Percentiles rank a stretch among this genome's conserved stretches.
These are phyloP conservation scores for Orobanche coerulescens DNA, from an alignment of 257 asterid genomes.

Conservation along the genomic window DNA sequence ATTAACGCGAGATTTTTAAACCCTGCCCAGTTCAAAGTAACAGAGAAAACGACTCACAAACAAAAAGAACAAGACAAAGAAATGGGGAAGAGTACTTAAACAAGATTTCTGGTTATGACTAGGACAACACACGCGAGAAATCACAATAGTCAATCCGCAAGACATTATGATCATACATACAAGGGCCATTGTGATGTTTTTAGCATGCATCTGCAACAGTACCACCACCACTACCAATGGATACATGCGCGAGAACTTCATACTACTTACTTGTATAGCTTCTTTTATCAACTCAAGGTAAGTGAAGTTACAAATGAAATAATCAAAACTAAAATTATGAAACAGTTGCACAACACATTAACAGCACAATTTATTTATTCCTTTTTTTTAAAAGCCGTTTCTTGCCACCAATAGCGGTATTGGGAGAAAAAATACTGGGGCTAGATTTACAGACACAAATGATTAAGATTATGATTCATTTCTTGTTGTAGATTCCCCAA, in stretches of 20 bases:
- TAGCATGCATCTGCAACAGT: too few relatives aligned
- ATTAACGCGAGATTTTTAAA: too few relatives aligned
- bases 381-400: too few relatives aligned
- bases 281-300: not conserved
- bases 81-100: too few relatives aligned
- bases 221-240: not conserved
- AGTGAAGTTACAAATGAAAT: slow-evolving; percentile 11
- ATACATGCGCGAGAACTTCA: not conserved
- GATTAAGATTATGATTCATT: slow-evolving; percentile 22
- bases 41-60: too few relatives aligned
- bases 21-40: too few relatives aligned
- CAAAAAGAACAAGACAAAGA: too few relatives aligned
- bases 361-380: too few relatives aligned
- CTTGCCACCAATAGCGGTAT: slow-evolving; percentile 10
- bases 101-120: too few relatives aligned
- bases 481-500: slow-evolving; percentile 52
- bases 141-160: too few relatives aligned
- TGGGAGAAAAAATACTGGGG: not conserved
- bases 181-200: too few relatives aligned
- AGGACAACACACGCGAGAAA: too few relatives aligned
- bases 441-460: not conserved
- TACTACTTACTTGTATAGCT: not conserved
- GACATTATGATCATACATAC: not conserved
- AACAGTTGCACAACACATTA: not conserved
- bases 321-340: slow-evolving; percentile 8